phyloP scores from a whole-genome alignment of 306 rosid genomes.

The Prunus padus region DNA sequence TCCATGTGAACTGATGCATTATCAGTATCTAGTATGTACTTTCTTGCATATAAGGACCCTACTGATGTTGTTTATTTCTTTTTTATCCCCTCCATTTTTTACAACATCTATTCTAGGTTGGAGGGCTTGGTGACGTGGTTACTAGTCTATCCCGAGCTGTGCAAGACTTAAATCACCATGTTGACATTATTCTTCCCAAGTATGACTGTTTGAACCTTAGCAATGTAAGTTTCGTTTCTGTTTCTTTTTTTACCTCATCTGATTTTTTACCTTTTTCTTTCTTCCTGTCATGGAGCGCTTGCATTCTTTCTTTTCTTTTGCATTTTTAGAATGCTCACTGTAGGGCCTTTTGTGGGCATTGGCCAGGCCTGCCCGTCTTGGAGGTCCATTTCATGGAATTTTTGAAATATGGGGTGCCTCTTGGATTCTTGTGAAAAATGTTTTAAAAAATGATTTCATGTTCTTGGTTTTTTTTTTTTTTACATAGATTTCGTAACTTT shows the following conservation, averaged over 20 bases:
- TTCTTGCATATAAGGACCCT: not conserved
- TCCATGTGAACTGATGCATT: not conserved
- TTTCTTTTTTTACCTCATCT: conserved; percentile 17
- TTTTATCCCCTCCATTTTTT: not conserved
- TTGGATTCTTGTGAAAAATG: not conserved
- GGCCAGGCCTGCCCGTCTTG: not conserved
- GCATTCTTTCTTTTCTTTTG: not conserved
- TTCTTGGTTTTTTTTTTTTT: conserved; percentile 1
- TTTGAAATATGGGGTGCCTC: not conserved
- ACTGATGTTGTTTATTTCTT: not conserved
- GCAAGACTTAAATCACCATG: conserved; percentile 75
- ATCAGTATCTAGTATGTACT: not conserved
- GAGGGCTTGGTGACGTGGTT: conserved; percentile 95
- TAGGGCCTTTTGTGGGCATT: conserved; percentile 2
- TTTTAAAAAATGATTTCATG: no score
- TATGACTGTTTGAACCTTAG: conserved; percentile 82
- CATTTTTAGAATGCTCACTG: not conserved
- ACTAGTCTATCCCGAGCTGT: conserved; percentile 84
- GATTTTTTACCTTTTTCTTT: not conserved
- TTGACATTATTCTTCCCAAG: conserved; percentile 81
- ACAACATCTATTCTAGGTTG: conserved; percentile 56
- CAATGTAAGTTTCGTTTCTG: conserved; percentile 65
- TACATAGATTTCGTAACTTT: not conserved
- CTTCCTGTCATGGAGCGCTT: not conserved
- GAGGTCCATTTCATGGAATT: not conserved